Base-by-base conservation (phyloP, 2,329 filamentous ascomycete species). In the Aspergillus pseudoglaucus region DNA sequence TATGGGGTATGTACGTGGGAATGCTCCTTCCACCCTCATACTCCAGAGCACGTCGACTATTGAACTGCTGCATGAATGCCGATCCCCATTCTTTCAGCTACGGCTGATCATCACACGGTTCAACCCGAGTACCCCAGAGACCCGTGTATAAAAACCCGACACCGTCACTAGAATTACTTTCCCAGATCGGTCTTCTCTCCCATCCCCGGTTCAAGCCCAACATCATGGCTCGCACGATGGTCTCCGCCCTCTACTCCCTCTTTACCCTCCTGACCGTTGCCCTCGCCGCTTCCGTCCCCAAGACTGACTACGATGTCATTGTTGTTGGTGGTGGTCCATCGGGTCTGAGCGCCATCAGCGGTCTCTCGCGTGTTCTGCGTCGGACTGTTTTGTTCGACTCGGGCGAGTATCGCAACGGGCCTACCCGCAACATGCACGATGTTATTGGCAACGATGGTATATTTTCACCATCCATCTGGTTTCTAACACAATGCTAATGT, bases 401-500 rank as follows among this genome's bases (percentile, higher is more conserved):
- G 17, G 76, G 74, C 10, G 67, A 73, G 25, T 84, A 84, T 54
- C 76, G 81, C 45, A 84, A 83, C 57, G 70, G 46, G 1, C 65
- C 72, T 0, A 83, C 81, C 0, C 65, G 80, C 12, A 74, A 81
- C 53, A 77, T 82, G 72, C 81, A 84, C 61, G 81, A 83, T 58
- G 76, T 83, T 0, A 68, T 82, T 22, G 80, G 79, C 3, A 78
- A 74, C 48, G 80, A 83, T 45, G 80, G 80, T 81, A 57, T 52
- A 59, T 27, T 10, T 15, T 39, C 15, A 45, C 20, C n/a, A 8
- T 39, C 6, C 14, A 10, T 14, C 18, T n/a, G 51, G 50, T 22
- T 23, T 22, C 2, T 2, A 20, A 23, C 46, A 6, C 52, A 6
- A 15, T 14, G 14, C 32, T 18, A 27, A 14, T 4, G 44, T 20